These are phyloP conservation scores for Lactifluus volemus DNA, from an alignment of 768 basidiomycete species.

Conservation along the genomic window DNA sequence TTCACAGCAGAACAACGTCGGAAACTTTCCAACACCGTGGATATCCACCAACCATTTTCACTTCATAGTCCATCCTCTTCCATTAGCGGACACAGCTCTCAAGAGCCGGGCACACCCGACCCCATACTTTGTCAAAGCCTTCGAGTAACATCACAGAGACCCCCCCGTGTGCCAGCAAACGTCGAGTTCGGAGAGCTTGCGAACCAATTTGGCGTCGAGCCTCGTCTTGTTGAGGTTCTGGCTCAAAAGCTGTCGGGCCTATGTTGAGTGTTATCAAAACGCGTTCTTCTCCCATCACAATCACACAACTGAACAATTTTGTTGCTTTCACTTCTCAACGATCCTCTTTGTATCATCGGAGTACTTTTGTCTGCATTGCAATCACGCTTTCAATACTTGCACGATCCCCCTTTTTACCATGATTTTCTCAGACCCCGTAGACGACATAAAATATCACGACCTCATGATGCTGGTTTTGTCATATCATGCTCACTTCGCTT, in stretches of 20 bases:
- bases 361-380: constrained; percentile 9
- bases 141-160: constrained; percentile 56
- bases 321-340: background rate
- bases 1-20: constrained; percentile 17
- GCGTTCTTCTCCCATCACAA: background rate
- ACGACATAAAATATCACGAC: constrained; percentile 14
- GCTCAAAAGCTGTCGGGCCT: constrained; percentile 19
- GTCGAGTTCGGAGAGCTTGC: constrained; percentile 15
- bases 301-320: constrained; percentile 10
- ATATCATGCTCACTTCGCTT: constrained; percentile 14
- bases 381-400: constrained; percentile 16
- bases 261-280: constrained; percentile 4
- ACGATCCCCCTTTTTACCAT: constrained; percentile 13
- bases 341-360: constrained; percentile 15
- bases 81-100: constrained; percentile 16
- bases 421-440: constrained; percentile 12
- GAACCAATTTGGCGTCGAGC: constrained; percentile 18
- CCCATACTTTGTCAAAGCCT: constrained; percentile 42
- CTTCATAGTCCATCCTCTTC: constrained; percentile 17
- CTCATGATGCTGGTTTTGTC: constrained; percentile 20
- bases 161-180: constrained; percentile 25
- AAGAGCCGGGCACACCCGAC: constrained; percentile 16
- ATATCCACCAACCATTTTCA: constrained; percentile 11
- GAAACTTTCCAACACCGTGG: constrained; percentile 6
- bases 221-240: constrained; percentile 17